These are phyloP conservation scores for Withania somnifera DNA, from an alignment of 305 asterid genomes.

Conservation along the genomic window DNA sequence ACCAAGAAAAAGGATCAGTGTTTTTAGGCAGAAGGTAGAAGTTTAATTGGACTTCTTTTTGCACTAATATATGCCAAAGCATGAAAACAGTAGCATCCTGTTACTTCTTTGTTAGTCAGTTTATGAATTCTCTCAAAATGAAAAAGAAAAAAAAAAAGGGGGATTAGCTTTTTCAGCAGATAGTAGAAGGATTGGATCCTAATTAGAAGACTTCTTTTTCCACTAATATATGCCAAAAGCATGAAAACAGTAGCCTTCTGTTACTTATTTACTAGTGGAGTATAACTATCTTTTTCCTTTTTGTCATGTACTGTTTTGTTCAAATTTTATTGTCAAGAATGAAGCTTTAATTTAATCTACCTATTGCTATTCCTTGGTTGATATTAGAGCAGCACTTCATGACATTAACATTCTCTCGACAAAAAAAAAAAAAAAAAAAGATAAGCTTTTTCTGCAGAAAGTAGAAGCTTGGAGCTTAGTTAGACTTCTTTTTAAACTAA, in stretches of 20 bases:
- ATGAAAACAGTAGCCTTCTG: background rate
- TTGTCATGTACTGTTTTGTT: background rate
- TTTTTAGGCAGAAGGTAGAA: background rate
- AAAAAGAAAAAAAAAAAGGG: too few species aligned
- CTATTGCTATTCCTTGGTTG: background rate
- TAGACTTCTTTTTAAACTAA: background rate
- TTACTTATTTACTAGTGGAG: background rate
- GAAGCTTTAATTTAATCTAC: background rate
- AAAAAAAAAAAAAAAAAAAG: too few species aligned
- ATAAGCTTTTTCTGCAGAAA: background rate
- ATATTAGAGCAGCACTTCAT: background rate
- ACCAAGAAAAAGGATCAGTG: background rate
- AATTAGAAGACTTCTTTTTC: background rate
- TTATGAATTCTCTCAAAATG: background rate
- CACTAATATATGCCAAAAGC: background rate
- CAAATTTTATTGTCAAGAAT: background rate
- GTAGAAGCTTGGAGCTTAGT: too few species aligned
- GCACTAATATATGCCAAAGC: background rate
- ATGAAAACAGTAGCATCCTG: background rate
- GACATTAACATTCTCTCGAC: background rate
- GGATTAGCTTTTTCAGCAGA: background rate
- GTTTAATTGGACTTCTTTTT: background rate
- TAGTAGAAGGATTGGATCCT: background rate
- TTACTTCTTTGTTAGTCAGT: background rate
- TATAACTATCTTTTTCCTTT: background rate